Conservation (phyloP, 768 basidiomycete species). For the Suillus occidentalis region DNA sequence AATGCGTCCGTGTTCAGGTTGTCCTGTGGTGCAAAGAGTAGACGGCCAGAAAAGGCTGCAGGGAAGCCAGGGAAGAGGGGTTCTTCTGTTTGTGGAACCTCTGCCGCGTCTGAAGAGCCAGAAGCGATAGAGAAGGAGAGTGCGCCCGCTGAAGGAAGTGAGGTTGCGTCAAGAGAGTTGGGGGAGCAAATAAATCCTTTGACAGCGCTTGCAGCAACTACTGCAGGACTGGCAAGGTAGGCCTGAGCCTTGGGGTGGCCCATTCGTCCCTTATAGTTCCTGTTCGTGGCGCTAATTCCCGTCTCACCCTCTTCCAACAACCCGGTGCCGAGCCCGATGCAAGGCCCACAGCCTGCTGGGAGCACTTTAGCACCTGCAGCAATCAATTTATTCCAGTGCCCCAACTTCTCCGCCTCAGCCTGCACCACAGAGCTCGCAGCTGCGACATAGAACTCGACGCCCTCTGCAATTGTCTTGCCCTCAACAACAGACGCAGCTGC, state of each 20-base stretch:
- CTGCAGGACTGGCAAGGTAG: constrained; percentile 94
- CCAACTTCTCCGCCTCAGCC: constrained; percentile 78
- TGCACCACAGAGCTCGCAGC: constrained; percentile 93
- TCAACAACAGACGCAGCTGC: constrained; percentile 89
- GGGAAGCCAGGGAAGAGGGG: constrained; percentile 84
- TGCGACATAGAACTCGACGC: constrained; percentile 97
- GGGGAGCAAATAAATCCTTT: constrained; percentile 91
- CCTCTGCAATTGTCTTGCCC: constrained; percentile 76
- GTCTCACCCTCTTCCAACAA: constrained; percentile 92
- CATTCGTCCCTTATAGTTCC: constrained; percentile 99
- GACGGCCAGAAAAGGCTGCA: constrained; percentile 70
- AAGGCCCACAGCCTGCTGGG: constrained; percentile 96
- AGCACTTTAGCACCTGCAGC: constrained; percentile 90
- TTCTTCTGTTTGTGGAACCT: constrained; percentile 43
- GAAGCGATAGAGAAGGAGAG: constrained; percentile 58
- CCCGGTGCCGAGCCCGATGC: constrained; percentile 94
- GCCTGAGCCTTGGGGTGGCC: constrained; percentile 93
- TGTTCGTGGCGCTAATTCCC: constrained; percentile 96
- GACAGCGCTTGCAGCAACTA: constrained; percentile 94
- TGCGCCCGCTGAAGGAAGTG: constrained; percentile 49
- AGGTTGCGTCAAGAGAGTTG: constrained; percentile 54
- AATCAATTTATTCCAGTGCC: constrained; percentile 87
- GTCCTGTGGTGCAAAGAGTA: constrained; percentile 95
- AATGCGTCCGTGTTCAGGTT: constrained; percentile 98
- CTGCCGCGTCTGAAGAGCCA: constrained; percentile 27